phyloP scores from a whole-genome alignment of 2,329 filamentous ascomycete species.

The Diplodia corticola region DNA sequence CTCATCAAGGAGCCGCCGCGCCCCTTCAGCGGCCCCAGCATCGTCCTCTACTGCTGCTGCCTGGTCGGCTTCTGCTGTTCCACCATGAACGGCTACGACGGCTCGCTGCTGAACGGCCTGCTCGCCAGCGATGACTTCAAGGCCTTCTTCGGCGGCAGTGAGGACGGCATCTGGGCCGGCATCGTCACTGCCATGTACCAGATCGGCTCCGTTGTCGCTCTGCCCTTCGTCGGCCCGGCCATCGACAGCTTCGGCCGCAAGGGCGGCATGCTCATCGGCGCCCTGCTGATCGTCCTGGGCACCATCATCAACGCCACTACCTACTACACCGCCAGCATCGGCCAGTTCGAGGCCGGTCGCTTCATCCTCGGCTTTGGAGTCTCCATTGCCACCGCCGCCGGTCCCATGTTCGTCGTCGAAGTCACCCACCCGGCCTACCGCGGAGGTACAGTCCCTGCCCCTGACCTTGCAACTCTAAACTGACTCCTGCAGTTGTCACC shows the following conservation, averaged over 20 bases:
- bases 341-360: slow-evolving; percentile 60
- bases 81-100: slow-evolving; percentile 51
- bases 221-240: slow-evolving; percentile 47
- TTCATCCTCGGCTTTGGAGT: slow-evolving; percentile 66
- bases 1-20: slow-evolving; percentile 54
- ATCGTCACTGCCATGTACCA: slow-evolving; percentile 54
- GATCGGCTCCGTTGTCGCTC: slow-evolving; percentile 48
- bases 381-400: slow-evolving; percentile 59
- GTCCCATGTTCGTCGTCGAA: slow-evolving; percentile 64
- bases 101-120: slow-evolving; percentile 51
- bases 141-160: slow-evolving; percentile 44
- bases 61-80: slow-evolving; percentile 24
- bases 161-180: slow-evolving; percentile 45
- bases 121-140: slow-evolving; percentile 50
- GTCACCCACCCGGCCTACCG: slow-evolving; percentile 64
- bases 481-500: slow-evolving; percentile 34
- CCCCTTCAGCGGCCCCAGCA: slow-evolving; percentile 26
- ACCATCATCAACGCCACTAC: slow-evolving; percentile 52
- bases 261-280: slow-evolving; percentile 58
- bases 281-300: slow-evolving; percentile 53
- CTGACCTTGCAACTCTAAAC: neutral
- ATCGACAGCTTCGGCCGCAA: slow-evolving; percentile 46
- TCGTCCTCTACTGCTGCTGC: slow-evolving; percentile 31
- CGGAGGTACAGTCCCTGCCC: slow-evolving; percentile 36
- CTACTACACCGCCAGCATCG: slow-evolving; percentile 38